phyloP scores from a whole-genome alignment of 2,329 filamentous ascomycete species.

The Clonostachys solani region DNA sequence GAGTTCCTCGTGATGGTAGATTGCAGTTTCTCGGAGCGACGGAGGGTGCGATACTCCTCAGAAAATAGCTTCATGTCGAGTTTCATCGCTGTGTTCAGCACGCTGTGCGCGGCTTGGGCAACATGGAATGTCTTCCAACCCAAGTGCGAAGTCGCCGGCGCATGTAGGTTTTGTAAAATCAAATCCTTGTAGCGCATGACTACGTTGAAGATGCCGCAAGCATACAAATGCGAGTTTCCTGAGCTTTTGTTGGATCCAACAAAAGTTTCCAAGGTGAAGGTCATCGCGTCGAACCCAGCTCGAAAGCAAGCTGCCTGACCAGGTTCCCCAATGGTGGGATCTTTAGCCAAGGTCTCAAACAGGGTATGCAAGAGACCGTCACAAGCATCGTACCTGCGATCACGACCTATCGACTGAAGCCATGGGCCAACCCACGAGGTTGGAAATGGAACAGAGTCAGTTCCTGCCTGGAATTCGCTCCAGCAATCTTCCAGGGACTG shows the following conservation, averaged over 20 bases:
- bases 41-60: conserved; percentile 52
- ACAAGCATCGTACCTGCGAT: conserved; percentile 75
- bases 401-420: conserved; percentile 69
- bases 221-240: conserved; percentile 54
- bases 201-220: conserved; percentile 62
- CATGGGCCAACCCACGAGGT: conserved; percentile 78
- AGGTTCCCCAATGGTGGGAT: conserved; percentile 46
- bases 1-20: conserved; percentile 68
- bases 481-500: conserved; percentile 50
- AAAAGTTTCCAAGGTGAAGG: conserved; percentile 53
- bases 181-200: conserved; percentile 59
- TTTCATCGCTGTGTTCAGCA: conserved; percentile 50
- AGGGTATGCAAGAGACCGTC: conserved; percentile 74
- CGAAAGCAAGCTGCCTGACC: conserved; percentile 59
- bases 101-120: conserved; percentile 35
- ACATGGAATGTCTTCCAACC: conserved; percentile 34
- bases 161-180: conserved; percentile 37
- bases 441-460: conserved; percentile 55
- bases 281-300: conserved; percentile 58
- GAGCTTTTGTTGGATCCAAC: conserved; percentile 38
- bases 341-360: conserved; percentile 58
- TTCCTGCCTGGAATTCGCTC: conserved; percentile 30
- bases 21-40: conserved; percentile 49
- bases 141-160: conserved; percentile 15
- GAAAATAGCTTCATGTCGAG: conserved; percentile 37